Base-by-base conservation (phyloP, 768 basidiomycete genomes). In the Hygrocybe punicea region DNA sequence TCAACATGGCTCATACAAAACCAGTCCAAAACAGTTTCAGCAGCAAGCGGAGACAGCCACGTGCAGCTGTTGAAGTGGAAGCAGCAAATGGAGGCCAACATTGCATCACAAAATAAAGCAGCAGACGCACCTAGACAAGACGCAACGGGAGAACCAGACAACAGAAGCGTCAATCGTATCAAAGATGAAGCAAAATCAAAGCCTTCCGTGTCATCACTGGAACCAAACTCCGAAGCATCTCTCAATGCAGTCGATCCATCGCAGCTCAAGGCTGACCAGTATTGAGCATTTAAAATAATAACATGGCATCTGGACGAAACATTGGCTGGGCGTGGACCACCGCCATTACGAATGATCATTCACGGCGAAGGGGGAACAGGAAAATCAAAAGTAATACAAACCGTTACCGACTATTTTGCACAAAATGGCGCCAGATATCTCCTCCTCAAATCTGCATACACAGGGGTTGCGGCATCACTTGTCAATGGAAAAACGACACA, bases 341-440 rank as follows among this genome's bases (percentile, higher is more conserved):
- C 58, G 1, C 75, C 66, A 9, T 57, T 78, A 1, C 63, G 62
- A 0, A 76, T 77, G 77, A 57, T 70, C 2, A 59, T 78, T 0
- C 62, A 62, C 7, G 75, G 77, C 6, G 70, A 71, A 53, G 71
- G 71, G 11, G 57, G 60, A 4, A 58, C 5, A 4, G 71, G 74
- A 1, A 76, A 76, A 57, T 74, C 71, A 1, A 67, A 61, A 35
- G 67, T 72, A 0, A 76, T 76, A 14, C 65, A 58, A 44, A 54
- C 56, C 4, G 44, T 60, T 16, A 58, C 59, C 1, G 29, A 44
- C 1, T 9, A 7, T 1, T 60, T 60, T 51, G 25, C 2, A 34
- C 13, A 39, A 6, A 4, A 21, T 3, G 39, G 29, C 19, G 29
- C 53, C 4, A 5, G 6, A 7, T 7, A 49, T 23, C 9, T 49